Conservation (phyloP, 768 basidiomycete genomes). For the Galerina sulciceps region DNA sequence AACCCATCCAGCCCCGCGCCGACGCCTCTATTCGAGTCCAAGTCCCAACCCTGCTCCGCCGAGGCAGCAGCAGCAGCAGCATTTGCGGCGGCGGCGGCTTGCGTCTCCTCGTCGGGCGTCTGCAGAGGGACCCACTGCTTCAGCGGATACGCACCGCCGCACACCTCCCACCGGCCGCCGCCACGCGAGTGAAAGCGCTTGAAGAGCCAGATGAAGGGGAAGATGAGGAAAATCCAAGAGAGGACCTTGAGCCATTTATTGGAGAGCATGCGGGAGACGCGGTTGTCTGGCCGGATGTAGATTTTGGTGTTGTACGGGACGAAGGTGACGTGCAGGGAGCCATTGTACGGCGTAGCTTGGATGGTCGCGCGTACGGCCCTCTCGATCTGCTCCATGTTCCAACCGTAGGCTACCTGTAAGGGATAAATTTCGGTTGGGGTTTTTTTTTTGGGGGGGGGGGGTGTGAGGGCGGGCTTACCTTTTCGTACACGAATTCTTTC, state of each 20-base stretch:
- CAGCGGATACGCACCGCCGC: constrained; percentile 77
- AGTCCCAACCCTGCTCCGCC: too few relatives aligned
- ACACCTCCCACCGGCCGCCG: constrained; percentile 78
- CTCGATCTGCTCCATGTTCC: constrained; percentile 49
- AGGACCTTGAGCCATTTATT: constrained; percentile 75
- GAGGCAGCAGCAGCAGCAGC: neutral
- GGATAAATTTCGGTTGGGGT: neutral
- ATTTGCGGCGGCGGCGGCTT: neutral
- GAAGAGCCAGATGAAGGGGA: constrained; percentile 83
- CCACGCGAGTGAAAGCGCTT: constrained; percentile 68
- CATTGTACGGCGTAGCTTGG: constrained; percentile 45
- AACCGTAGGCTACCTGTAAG: constrained; percentile 46
- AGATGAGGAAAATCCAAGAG: constrained; percentile 70
- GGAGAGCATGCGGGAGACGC: constrained; percentile 67
- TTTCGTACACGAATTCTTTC: constrained; percentile 80
- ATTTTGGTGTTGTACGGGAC: constrained; percentile 49
- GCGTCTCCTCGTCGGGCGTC: constrained; percentile 18
- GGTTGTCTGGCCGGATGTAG: constrained; percentile 69
- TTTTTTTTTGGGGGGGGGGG: too few relatives aligned
- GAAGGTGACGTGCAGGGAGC: constrained; percentile 54
- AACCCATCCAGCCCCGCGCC: neutral
- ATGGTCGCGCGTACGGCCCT: constrained; percentile 45
- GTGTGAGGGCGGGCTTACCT: constrained; percentile 41
- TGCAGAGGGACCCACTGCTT: constrained; percentile 49
- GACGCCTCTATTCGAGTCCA: too few relatives aligned